Conservation (phyloP, 305 asterid genomes). For the Ilex paraguariensis region DNA sequence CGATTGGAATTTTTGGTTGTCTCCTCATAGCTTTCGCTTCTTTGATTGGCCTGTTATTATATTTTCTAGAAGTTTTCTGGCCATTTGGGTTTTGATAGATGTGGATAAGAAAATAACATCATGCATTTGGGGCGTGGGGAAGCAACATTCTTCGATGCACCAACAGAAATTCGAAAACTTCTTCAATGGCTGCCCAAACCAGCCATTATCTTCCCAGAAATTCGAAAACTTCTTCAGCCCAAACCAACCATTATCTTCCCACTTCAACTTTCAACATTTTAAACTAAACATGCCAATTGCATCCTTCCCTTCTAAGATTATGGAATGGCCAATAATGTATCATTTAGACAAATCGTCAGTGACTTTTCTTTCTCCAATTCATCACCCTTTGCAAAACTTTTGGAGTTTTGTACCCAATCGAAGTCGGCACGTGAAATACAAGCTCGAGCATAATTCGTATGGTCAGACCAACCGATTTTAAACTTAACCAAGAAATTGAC, state of each 20-base stretch:
- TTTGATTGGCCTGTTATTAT: too few relatives aligned
- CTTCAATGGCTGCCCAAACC: not conserved
- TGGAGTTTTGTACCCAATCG: slow-evolving; percentile 15
- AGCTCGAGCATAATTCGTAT: too few relatives aligned
- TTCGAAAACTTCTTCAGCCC: not conserved
- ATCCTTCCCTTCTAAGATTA: slow-evolving; percentile 1
- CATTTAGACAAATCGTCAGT: slow-evolving; percentile 9
- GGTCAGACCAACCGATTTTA: too few relatives aligned
- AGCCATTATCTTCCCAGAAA: not conserved
- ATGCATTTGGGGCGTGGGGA: too few relatives aligned
- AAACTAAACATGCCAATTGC: not conserved
- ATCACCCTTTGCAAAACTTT: slow-evolving; percentile 18
- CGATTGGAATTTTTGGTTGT: too few relatives aligned
- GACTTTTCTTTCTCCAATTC: slow-evolving; percentile 16
- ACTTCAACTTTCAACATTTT: not conserved
- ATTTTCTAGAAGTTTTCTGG: too few relatives aligned
- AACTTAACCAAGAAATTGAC: too few relatives aligned
- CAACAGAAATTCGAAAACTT: not conserved
- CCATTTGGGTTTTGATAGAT: too few relatives aligned
- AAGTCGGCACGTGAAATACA: slow-evolving; percentile 9
- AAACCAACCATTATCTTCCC: not conserved
- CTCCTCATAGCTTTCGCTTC: too few relatives aligned
- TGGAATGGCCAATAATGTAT: slow-evolving; percentile 24
- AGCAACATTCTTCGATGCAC: too few relatives aligned
- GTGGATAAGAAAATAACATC: too few relatives aligned